Base-by-base conservation (phyloP, 179 eudicot genomes). In the Vitellaria paradoxa region DNA sequence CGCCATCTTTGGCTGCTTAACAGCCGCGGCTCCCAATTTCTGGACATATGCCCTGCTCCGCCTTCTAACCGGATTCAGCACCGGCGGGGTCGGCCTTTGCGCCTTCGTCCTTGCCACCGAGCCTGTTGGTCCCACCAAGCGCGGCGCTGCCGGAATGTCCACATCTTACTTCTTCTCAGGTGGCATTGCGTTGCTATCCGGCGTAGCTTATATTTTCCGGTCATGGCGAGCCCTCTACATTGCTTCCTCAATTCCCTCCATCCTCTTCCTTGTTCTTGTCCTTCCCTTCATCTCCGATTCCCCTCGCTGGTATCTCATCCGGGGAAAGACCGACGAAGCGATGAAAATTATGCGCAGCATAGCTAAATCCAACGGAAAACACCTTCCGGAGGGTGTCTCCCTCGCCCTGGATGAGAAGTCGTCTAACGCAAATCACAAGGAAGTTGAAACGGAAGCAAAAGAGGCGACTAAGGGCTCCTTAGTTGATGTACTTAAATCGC, bases 91-190 rank as follows among this genome's bases (percentile, higher is more conserved):
- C 1, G 98, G 98, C 77, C 88, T 92, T 9, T 94, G 97, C 47
- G 88, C 94, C 26, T 94, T 94, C 52, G 98, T 94, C 73, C 86
- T 94, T 1, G 91, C 97, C 77, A 92, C 94, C 3, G 98, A 94
- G 78, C 96, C 98, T n/a, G 74, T 92, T 6, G 98, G 98, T 0
- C 92, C 91, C 3, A 2, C 88, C 15, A 89, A 87, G 70, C 94
- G 98, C 6, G 98, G 98, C 18, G 68, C 84, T 0, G 96, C 94
- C 0, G 98, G 97, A 50, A 94, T 94, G 98, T 94, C 97, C 45
- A 91, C 98, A 53, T 94, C 92, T 84, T 94, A 94, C 85, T 94
- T 94, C 84, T 94, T 94, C 90, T 88, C 97, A 0, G 50, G 82
- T 21, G 98, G 98, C 17, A 94, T 91, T 7, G 90, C 94, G 64